These are phyloP conservation scores for Clonostachys chloroleuca DNA, from an alignment of 2,329 filamentous ascomycete species.

Conservation along the genomic window DNA sequence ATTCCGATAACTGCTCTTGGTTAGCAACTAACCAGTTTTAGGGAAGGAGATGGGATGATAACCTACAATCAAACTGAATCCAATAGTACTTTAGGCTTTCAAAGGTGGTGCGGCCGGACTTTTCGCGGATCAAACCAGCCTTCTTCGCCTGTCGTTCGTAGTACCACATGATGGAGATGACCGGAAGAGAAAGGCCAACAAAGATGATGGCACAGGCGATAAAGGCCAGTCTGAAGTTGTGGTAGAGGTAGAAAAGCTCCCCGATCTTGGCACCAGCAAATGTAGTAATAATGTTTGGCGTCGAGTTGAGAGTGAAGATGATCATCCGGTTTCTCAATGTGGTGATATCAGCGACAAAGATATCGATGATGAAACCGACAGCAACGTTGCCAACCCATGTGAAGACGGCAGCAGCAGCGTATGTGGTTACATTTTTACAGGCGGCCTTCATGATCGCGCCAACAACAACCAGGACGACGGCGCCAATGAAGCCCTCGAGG, in stretches of 20 bases:
- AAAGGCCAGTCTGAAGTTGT: neutral
- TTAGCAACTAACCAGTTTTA: no score
- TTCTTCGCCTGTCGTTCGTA: slow-evolving; percentile 56
- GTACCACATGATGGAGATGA: slow-evolving; percentile 47
- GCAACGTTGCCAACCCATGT: slow-evolving; percentile 54
- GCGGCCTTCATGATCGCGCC: slow-evolving; percentile 60
- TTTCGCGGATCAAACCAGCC: slow-evolving; percentile 36
- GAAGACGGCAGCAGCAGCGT: slow-evolving; percentile 57
- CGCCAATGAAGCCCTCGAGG: slow-evolving; percentile 35
- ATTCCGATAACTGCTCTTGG: slow-evolving; percentile 37
- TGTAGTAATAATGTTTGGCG: slow-evolving; percentile 35
- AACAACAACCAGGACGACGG: slow-evolving; percentile 37
- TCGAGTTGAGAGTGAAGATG: slow-evolving; percentile 32
- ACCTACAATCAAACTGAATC: slow-evolving; percentile 47
- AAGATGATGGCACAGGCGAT: slow-evolving; percentile 52
- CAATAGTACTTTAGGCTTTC: slow-evolving; percentile 41
- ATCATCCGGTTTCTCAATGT: slow-evolving; percentile 34
- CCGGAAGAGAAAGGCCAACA: slow-evolving; percentile 51
- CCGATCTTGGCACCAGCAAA: slow-evolving; percentile 37
- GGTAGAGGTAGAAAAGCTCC: slow-evolving; percentile 22
- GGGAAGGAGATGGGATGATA: no score
- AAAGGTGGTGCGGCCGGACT: slow-evolving; percentile 18
- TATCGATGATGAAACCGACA: slow-evolving; percentile 29
- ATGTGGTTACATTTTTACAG: slow-evolving; percentile 51
- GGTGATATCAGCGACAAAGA: slow-evolving; percentile 38